Evolutionary conservation across 2,329 filamentous ascomycete species (phyloP).

Genomic region (Xylariaceae sp.): DNA sequence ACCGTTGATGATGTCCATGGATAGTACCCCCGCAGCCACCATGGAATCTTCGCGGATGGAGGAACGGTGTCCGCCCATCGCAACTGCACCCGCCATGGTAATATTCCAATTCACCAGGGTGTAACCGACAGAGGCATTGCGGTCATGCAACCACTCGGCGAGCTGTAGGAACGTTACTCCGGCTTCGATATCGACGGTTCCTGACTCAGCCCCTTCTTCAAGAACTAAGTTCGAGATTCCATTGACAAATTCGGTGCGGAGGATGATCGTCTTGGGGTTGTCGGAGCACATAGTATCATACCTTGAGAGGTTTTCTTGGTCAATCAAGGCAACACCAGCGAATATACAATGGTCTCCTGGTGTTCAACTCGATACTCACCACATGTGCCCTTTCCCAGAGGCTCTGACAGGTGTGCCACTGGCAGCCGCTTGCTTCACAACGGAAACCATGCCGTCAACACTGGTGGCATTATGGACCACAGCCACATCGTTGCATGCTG

Average conservation of each 20-base stretch:
- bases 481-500: conserved; percentile 54
- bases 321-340: neutral
- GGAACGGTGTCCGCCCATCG: conserved; percentile 58
- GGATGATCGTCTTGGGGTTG: conserved; percentile 52
- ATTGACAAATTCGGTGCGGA: conserved; percentile 53
- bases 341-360: neutral
- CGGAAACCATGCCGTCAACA: conserved; percentile 49
- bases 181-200: conserved; percentile 55
- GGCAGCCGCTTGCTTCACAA: conserved; percentile 49
- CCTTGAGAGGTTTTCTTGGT: conserved; percentile 38
- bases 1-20: conserved; percentile 57
- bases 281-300: conserved; percentile 61
- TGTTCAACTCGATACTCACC: conserved; percentile 26
- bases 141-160: conserved; percentile 54
- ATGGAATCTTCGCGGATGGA: conserved; percentile 55
- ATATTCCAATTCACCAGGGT: conserved; percentile 62
- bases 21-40: conserved; percentile 55
- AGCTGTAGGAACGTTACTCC: conserved; percentile 60
- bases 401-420: conserved; percentile 51
- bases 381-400: conserved; percentile 56
- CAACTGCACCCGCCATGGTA: conserved; percentile 55
- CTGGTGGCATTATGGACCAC: conserved; percentile 51
- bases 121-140: conserved; percentile 54
- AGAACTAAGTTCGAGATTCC: conserved; percentile 52
- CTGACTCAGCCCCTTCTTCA: conserved; percentile 42